phyloP scores from a whole-genome alignment of 2,329 filamentous ascomycete species.

The Dothistroma pini region DNA sequence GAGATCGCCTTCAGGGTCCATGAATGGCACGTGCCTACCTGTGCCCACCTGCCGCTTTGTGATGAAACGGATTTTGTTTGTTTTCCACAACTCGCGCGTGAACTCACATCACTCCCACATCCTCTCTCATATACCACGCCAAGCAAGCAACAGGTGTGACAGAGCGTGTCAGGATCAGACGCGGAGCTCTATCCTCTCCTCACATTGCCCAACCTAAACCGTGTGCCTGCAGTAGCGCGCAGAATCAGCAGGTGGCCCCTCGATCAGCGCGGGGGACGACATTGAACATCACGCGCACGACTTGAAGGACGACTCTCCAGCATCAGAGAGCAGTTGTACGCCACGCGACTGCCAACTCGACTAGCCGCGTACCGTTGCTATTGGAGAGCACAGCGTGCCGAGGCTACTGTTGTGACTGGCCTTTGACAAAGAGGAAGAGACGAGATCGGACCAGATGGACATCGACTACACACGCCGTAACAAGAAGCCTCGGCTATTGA shows the following conservation, averaged over 20 bases:
- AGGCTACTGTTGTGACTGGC: neutral
- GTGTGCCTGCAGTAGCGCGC: constrained; percentile 3
- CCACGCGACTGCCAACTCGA: neutral
- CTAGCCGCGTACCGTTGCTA: neutral
- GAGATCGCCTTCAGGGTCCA: neutral
- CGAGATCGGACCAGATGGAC: constrained; percentile 42
- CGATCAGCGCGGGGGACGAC: neutral
- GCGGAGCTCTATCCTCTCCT: neutral
- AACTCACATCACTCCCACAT: neutral
- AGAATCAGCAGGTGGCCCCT: neutral
- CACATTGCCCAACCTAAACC: constrained; percentile 1
- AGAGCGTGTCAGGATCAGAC: neutral
- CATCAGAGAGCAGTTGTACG: neutral
- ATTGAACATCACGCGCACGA: neutral
- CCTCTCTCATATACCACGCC: neutral
- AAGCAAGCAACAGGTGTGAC: neutral
- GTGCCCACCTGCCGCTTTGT: neutral
- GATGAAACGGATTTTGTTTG: neutral
- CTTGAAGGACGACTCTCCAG: neutral
- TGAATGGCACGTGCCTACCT: neutral
- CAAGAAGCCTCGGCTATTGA: constrained; percentile 73
- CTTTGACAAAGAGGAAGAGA: neutral
- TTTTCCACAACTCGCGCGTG: neutral
- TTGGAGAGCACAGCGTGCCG: neutral
- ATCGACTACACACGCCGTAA: constrained; percentile 86